These are phyloP conservation scores for Saturnispora halmiae DNA, from an alignment of 805 yeast species.

Conservation along the genomic window DNA sequence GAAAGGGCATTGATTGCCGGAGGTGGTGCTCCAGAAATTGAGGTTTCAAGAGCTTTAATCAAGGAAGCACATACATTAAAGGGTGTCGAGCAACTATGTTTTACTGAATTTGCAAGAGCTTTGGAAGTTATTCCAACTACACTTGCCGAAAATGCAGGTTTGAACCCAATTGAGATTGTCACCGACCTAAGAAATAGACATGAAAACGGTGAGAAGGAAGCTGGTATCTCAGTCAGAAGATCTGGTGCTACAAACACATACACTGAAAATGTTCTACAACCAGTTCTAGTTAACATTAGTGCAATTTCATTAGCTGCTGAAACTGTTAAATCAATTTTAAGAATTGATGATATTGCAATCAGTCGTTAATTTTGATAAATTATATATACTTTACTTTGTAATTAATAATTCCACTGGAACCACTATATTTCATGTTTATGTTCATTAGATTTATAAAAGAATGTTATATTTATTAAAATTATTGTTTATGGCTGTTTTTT, in stretches of 20 bases:
- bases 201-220: conserved; percentile 80
- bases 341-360: conserved; percentile 95
- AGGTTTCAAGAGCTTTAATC: conserved; percentile 64
- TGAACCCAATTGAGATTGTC: conserved; percentile 83
- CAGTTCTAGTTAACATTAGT: conserved; percentile 88
- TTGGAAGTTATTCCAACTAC: conserved; percentile 90
- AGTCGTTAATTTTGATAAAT: conserved; percentile 43
- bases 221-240: conserved; percentile 94
- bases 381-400: conserved; percentile 3
- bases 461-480: neutral
- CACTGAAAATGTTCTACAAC: conserved; percentile 93
- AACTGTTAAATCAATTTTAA: conserved; percentile 87
- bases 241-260: conserved; percentile 86
- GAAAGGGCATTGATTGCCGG: conserved; percentile 91
- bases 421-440: neutral
- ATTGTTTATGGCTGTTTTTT: neutral
- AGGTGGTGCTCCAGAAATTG: conserved; percentile 97
- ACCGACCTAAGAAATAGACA: conserved; percentile 89
- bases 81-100: conserved; percentile 86
- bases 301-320: conserved; percentile 93
- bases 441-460: neutral
- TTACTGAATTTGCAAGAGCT: conserved; percentile 87
- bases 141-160: conserved; percentile 90
- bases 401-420: conserved; percentile 1
- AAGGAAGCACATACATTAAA: conserved; percentile 64